Evolutionary conservation across 768 basidiomycete species (phyloP), one percentile per base, ranked within the genome.

Genomic region (Termitomyces sp.): DNA sequence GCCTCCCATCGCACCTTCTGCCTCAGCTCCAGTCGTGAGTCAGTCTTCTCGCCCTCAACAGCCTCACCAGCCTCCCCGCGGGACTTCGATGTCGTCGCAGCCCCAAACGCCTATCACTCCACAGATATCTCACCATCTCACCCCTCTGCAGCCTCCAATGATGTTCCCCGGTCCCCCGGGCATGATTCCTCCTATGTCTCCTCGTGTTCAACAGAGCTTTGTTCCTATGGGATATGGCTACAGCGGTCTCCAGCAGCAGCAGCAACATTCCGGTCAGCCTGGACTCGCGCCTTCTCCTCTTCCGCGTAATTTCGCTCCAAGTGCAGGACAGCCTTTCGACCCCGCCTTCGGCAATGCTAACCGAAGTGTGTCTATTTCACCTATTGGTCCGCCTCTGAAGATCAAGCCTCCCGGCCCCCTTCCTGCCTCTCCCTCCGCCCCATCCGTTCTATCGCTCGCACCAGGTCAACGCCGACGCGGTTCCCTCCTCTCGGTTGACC

Each of bases 381-480:
- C 86, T 1, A 87, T 89, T 54, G 86, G 81, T 6, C 81, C 83
- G 1, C 85, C 85, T 10, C 77, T 79, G 12, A 82, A 82, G 49
- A 71, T 77, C 34, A 82, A 81, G 69, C 75, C 73, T 1, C 71
- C 64, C 29, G 46, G 37, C 14, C 59, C 78, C 0, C 62, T 76
- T 15, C 63, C 71, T 12, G 36, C 73, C 5, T 69, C 72, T 11
- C 70, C 76, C 9, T 76, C 81, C 9, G 69, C 77, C 65, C 50
- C 76, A 67, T 54, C 73, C 68, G 66, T 75, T 31, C 65, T 75
- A 1, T 73, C 73, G 63, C 72, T 86, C 43, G 75, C 81, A 31
- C 79, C 83, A 45, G 83, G 81, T 40, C 70, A 80, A 50, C 77
- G 79, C 51, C 75, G 86, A 46, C 79, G 83, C 58, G 63, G 75